phyloP scores from a whole-genome alignment of 169 alveolate species.

The Eimeria praecox region DNA sequence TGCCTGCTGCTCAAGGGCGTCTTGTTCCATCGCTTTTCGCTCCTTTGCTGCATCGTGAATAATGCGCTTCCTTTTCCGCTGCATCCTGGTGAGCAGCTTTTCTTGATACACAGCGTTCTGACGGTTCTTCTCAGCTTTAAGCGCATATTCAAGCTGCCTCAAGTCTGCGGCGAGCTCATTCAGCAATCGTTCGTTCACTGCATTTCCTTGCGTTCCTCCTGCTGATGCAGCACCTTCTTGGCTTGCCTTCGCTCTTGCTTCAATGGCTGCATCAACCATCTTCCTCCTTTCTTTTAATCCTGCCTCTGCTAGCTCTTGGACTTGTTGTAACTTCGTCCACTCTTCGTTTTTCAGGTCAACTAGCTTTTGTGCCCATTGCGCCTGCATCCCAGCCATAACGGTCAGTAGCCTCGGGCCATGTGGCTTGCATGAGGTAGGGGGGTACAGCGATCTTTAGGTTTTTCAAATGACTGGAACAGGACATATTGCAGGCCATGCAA shows the following conservation, averaged over 20 bases:
- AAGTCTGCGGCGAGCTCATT: conserved; percentile 49
- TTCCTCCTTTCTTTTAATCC: conserved; percentile 51
- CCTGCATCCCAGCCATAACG: conserved; percentile 9
- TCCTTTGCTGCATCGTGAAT: conserved; percentile 40
- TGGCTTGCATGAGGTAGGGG: not conserved
- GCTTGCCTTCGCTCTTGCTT: conserved; percentile 19
- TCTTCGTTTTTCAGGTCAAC: conserved; percentile 54
- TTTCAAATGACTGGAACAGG: not conserved
- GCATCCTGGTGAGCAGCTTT: conserved; percentile 42
- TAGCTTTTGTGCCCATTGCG: conserved; percentile 72
- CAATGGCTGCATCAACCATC: conserved; percentile 56
- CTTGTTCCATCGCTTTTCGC: conserved; percentile 48
- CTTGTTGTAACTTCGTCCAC: conserved; percentile 59
- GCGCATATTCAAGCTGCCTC: conserved; percentile 40
- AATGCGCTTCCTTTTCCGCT: conserved; percentile 52
- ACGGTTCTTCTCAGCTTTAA: conserved; percentile 59
- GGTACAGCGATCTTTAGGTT: not conserved
- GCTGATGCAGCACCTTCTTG: not conserved
- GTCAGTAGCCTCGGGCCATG: not conserved
- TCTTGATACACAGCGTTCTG: conserved; percentile 30
- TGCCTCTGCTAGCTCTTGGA: conserved; percentile 60
- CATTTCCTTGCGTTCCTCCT: not conserved
- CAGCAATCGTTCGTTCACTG: conserved; percentile 35
- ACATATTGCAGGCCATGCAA: not conserved
- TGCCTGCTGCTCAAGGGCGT: conserved; percentile 53